Evolutionary conservation across 345 rosid genomes (phyloP).

Genomic region (Moricandia moricandioides): DNA sequence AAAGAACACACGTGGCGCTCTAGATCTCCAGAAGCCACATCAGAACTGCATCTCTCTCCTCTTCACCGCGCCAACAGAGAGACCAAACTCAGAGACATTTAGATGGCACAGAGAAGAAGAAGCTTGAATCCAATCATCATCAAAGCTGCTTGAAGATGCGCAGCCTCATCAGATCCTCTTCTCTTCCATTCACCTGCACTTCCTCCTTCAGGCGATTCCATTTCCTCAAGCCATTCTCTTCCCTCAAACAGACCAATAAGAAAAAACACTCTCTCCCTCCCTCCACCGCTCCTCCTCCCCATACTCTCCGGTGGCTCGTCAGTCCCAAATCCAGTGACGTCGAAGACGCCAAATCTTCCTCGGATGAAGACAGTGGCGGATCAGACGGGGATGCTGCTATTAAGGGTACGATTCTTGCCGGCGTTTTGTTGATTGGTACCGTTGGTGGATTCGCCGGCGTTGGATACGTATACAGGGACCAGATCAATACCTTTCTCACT

Average conservation of each 20-base stretch:
- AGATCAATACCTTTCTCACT: constrained; percentile 71
- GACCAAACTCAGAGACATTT: background rate
- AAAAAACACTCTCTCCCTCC: constrained; percentile 55
- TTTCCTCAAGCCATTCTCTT: constrained; percentile 68
- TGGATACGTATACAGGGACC: constrained; percentile 78
- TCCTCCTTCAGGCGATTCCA: constrained; percentile 61
- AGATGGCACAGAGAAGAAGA: constrained; percentile 19
- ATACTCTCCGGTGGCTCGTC: constrained; percentile 65
- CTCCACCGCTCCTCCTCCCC: constrained; percentile 50
- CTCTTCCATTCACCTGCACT: constrained; percentile 36
- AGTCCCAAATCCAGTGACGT: constrained; percentile 47
- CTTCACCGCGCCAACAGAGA: constrained; percentile 25
- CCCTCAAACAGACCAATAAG: constrained; percentile 65
- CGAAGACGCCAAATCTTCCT: constrained; percentile 20
- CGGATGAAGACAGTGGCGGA: constrained; percentile 22
- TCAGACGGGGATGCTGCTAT: constrained; percentile 60
- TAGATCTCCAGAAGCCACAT: constrained; percentile 35
- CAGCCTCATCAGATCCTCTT: constrained; percentile 33
- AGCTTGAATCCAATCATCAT: constrained; percentile 1
- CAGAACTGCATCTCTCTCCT: background rate
- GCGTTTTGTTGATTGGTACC: constrained; percentile 70
- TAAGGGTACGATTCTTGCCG: constrained; percentile 82
- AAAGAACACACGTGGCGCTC: constrained; percentile 29
- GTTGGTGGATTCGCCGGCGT: constrained; percentile 79
- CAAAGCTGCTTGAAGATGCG: constrained; percentile 33